phyloP scores from a whole-genome alignment of 2,329 filamentous ascomycete species.

The Stagonosporopsis cucurbitacearum region DNA sequence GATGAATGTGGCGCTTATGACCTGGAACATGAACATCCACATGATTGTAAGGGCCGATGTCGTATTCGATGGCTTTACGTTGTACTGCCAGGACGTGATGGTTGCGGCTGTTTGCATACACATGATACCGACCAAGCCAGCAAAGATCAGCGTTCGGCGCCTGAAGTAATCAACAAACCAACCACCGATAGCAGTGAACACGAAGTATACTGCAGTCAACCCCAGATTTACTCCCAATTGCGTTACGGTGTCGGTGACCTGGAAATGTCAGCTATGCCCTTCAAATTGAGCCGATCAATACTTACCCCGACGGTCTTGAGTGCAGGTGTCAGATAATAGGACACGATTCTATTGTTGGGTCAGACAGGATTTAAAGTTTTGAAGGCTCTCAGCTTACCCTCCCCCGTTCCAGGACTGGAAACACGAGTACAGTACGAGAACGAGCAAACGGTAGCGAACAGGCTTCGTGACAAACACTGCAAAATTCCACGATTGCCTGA shows the following conservation, averaged over 20 bases:
- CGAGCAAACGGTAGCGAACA: slow-evolving; percentile 53
- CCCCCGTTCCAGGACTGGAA: slow-evolving; percentile 59
- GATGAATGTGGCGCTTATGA: slow-evolving; percentile 54
- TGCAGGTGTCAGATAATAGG: slow-evolving; percentile 51
- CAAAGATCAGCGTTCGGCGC: slow-evolving; percentile 55
- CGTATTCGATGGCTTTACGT: slow-evolving; percentile 33
- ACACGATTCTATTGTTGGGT: neutral
- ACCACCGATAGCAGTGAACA: slow-evolving; percentile 53
- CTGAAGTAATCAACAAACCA: slow-evolving; percentile 54
- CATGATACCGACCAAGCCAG: slow-evolving; percentile 53
- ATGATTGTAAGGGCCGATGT: slow-evolving; percentile 53
- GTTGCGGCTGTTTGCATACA: slow-evolving; percentile 55
- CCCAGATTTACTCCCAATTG: slow-evolving; percentile 55
- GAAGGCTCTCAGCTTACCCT: slow-evolving; percentile 15
- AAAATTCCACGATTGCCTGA: slow-evolving; percentile 54
- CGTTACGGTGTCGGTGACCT: slow-evolving; percentile 45
- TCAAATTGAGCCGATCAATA: neutral
- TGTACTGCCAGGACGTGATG: slow-evolving; percentile 58
- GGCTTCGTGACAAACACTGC: slow-evolving; percentile 55
- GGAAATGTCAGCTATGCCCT: neutral
- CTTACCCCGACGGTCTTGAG: slow-evolving; percentile 50
- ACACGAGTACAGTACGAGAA: slow-evolving; percentile 55
- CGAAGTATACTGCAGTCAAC: slow-evolving; percentile 54
- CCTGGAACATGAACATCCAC: slow-evolving; percentile 59
- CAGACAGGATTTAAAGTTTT: neutral